Evolutionary conservation across 176 grass and related monocot species (phyloP).

Genomic region (Carex parvula): DNA sequence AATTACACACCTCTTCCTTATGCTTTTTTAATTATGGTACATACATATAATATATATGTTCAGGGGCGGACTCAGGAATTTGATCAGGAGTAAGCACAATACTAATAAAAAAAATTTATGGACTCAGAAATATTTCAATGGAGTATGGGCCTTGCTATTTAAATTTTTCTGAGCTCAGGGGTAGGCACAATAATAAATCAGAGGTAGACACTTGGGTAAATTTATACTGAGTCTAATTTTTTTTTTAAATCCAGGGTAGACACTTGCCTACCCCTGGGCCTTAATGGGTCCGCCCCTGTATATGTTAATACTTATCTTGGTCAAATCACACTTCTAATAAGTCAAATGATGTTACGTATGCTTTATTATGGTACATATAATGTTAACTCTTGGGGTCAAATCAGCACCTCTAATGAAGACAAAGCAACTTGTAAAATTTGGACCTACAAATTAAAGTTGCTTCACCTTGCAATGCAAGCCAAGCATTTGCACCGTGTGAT

Average conservation of each 20-base stretch:
- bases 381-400: conserved; percentile 5
- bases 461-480: not conserved
- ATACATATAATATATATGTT: not conserved
- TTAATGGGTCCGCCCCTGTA: too few relatives aligned
- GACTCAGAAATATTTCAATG: too few relatives aligned
- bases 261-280: too few relatives aligned
- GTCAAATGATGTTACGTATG: not conserved
- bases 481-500: not conserved
- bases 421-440: not conserved
- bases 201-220: too few relatives aligned
- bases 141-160: too few relatives aligned
- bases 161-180: too few relatives aligned
- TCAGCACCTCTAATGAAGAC: conserved; percentile 6
- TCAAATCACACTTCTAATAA: conserved; percentile 11
- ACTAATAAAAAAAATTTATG: too few relatives aligned
- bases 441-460: not conserved
- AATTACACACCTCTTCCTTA: not conserved
- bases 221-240: too few relatives aligned
- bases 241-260: too few relatives aligned
- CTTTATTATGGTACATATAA: not conserved
- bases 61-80: too few relatives aligned
- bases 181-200: too few relatives aligned
- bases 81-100: too few relatives aligned
- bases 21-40: not conserved
- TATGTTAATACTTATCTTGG: not conserved